phyloP scores from a whole-genome alignment of 305 asterid genomes.

The Solanum chacoense region DNA sequence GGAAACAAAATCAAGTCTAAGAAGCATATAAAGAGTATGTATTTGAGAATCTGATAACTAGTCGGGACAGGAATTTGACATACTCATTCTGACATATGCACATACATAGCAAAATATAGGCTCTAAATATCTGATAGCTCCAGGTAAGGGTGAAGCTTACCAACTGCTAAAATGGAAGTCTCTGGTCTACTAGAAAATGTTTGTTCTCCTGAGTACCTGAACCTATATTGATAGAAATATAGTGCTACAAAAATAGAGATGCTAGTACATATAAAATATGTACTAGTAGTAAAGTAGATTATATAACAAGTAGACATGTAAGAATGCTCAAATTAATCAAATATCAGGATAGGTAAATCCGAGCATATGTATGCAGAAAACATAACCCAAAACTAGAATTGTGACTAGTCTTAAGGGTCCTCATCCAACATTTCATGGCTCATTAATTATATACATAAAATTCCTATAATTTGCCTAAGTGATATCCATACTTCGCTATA shows the following conservation, averaged over 20 bases:
- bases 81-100: background rate
- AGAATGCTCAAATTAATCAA: background rate
- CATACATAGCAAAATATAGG: background rate
- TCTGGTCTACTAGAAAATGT: background rate
- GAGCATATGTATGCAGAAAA: background rate
- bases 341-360: background rate
- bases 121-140: background rate
- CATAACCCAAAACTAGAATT: background rate
- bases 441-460: background rate
- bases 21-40: background rate
- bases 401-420: background rate
- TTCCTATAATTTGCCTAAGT: background rate
- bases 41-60: background rate
- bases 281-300: background rate
- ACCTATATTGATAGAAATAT: background rate
- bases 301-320: background rate
- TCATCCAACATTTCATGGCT: background rate
- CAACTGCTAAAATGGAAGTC: background rate
- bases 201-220: background rate
- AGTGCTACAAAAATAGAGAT: background rate
- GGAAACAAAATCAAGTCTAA: background rate
- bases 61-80: background rate
- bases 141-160: background rate
- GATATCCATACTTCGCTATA: background rate
- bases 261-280: background rate